Percentiles rank a stretch among this genome's conserved stretches.
phyloP scores from a whole-genome alignment of 2,329 filamentous ascomycete genomes.

The Sarocladium brachiariae region DNA sequence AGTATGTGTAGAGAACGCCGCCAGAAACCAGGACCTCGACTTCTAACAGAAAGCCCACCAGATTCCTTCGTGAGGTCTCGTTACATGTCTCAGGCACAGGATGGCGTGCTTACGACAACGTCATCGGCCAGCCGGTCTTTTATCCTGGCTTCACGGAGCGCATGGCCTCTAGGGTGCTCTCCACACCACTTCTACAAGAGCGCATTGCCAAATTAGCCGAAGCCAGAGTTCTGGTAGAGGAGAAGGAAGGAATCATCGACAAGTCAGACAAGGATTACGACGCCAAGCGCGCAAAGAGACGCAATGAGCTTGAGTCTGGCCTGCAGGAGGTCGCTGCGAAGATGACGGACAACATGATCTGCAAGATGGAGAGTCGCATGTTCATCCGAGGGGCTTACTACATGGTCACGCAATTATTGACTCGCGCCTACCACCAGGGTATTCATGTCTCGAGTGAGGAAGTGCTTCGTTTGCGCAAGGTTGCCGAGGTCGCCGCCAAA shows the following conservation, averaged over 20 bases:
- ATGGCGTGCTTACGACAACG: conserved; percentile 89
- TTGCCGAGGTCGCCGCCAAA: conserved; percentile 73
- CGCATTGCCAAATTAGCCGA: conserved; percentile 74
- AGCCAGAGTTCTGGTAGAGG: conserved; percentile 67
- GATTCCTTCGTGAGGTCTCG: conserved; percentile 89
- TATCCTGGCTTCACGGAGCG: conserved; percentile 87
- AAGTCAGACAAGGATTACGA: conserved; percentile 47
- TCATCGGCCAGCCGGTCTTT: conserved; percentile 88
- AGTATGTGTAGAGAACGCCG: conserved; percentile 30
- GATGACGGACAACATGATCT: conserved; percentile 93
- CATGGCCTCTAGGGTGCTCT: conserved; percentile 74
- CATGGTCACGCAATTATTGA: conserved; percentile 76
- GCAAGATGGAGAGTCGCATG: conserved; percentile 92
- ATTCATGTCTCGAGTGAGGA: conserved; percentile 96
- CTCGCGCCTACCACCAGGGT: conserved; percentile 90
- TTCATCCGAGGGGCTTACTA: conserved; percentile 95
- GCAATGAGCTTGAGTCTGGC: conserved; percentile 61
- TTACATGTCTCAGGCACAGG: conserved; percentile 88
- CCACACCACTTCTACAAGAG: conserved; percentile 64
- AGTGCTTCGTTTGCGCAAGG: conserved; percentile 71
- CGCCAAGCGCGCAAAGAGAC: conserved; percentile 44
- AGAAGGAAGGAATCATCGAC: conserved; percentile 62
- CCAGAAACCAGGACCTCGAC: no score
- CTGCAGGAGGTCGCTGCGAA: conserved; percentile 76
- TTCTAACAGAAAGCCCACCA: conserved; percentile 24